Conservation (phyloP, 2,329 filamentous ascomycete genomes). For the Clonostachys byssicola region DNA sequence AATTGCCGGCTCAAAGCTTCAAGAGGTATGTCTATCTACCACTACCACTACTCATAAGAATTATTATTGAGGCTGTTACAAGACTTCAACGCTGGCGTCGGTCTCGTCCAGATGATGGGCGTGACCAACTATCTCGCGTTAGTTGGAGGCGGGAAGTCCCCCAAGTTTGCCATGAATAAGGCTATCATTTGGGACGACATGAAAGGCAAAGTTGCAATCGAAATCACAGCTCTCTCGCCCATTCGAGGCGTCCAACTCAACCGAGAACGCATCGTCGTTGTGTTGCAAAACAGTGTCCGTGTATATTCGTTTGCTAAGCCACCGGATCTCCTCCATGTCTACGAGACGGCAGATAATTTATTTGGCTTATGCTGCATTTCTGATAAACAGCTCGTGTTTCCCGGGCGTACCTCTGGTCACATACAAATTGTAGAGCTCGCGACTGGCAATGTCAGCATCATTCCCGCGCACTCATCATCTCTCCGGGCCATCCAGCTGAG, state of each 20-base stretch:
- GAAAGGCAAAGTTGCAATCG: conserved; percentile 65
- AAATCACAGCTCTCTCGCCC: conserved; percentile 77
- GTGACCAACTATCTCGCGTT: conserved; percentile 84
- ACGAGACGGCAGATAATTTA: conserved; percentile 83
- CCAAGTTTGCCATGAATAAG: conserved; percentile 86
- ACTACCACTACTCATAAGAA: background rate
- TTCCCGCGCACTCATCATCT: conserved; percentile 80
- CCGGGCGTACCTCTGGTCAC: conserved; percentile 82
- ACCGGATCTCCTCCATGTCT: conserved; percentile 66
- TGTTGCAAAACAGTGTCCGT: conserved; percentile 76
- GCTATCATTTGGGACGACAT: conserved; percentile 90
- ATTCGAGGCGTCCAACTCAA: conserved; percentile 78
- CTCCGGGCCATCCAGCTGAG: conserved; percentile 78
- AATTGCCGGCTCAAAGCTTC: conserved; percentile 64
- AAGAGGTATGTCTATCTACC: conserved; percentile 27
- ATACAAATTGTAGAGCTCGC: conserved; percentile 80
- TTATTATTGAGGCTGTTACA: background rate
- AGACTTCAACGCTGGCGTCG: conserved; percentile 81
- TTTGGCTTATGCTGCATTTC: conserved; percentile 77
- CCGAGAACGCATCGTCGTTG: conserved; percentile 72
- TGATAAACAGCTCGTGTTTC: conserved; percentile 72
- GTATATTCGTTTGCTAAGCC: conserved; percentile 76
- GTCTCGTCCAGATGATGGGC: conserved; percentile 80
- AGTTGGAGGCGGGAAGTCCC: conserved; percentile 80
- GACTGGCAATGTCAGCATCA: conserved; percentile 83